Conservation (phyloP, 2,329 filamentous ascomycete genomes). For the Paecilomyces niveus region DNA sequence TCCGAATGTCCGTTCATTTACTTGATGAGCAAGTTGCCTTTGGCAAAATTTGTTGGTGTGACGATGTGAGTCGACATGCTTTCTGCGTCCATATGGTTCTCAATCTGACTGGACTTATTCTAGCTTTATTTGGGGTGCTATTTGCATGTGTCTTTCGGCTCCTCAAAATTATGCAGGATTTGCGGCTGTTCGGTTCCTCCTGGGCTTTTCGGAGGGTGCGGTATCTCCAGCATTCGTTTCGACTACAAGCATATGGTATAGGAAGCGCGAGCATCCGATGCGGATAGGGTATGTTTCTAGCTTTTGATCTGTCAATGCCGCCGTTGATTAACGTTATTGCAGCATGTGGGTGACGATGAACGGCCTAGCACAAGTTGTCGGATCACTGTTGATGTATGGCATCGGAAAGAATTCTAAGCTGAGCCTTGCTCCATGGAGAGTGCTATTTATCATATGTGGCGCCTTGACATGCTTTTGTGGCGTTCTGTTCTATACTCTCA, state of each 20-base stretch:
- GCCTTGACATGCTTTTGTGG: constrained; percentile 39
- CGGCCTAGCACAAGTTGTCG: constrained; percentile 41
- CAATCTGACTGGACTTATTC: not conserved
- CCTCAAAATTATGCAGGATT: constrained; percentile 35
- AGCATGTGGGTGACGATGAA: constrained; percentile 41
- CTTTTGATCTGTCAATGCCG: not conserved
- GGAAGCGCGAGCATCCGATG: constrained; percentile 29
- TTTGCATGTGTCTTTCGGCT: constrained; percentile 41
- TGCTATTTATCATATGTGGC: constrained; percentile 46
- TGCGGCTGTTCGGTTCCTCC: constrained; percentile 34
- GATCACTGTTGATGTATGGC: constrained; percentile 45
- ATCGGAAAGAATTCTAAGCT: constrained; percentile 38
- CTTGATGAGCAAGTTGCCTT: constrained; percentile 43
- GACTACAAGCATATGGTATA: constrained; percentile 39
- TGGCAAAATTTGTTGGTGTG: constrained; percentile 45
- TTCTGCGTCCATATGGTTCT: not conserved
- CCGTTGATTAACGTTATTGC: not conserved
- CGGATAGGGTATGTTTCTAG: constrained; percentile 17
- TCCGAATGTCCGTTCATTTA: constrained; percentile 47
- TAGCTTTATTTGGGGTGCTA: constrained; percentile 37
- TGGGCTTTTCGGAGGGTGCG: constrained; percentile 40
- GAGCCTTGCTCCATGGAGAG: constrained; percentile 39
- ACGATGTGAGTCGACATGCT: constrained; percentile 31
- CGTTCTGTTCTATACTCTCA: constrained; percentile 39
- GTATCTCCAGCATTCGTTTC: constrained; percentile 42